Conservation (phyloP, 805 yeast species). For the Saccharomyces eubayanus region DNA sequence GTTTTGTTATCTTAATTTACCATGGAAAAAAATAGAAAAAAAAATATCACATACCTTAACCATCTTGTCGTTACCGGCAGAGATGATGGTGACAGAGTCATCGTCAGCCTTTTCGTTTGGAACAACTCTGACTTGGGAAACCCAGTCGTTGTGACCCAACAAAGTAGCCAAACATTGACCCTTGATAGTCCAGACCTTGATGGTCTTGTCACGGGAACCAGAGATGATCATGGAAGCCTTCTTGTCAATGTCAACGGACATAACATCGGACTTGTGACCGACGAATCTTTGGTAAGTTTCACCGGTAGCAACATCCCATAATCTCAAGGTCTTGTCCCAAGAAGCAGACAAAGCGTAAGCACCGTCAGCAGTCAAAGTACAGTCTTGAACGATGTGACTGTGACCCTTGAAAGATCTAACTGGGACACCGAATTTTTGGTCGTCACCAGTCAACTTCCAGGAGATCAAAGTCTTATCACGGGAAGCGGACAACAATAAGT, state of each 20-base stretch:
- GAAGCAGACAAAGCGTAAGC: constrained; percentile 96
- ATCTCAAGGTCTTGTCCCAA: constrained; percentile 98
- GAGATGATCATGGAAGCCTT: constrained; percentile 97
- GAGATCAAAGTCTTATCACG: constrained; percentile 98
- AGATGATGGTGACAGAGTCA: constrained; percentile 65
- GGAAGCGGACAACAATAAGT: constrained; percentile 94
- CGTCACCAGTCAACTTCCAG: constrained; percentile 96
- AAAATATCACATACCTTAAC: constrained; percentile 80
- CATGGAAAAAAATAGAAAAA: constrained; percentile 5
- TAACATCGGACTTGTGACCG: constrained; percentile 96
- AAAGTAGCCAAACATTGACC: constrained; percentile 95
- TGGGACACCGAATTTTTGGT: constrained; percentile 95
- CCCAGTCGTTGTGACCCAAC: constrained; percentile 98
- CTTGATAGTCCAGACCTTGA: constrained; percentile 98
- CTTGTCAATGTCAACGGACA: constrained; percentile 92
- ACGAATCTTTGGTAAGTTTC: constrained; percentile 88
- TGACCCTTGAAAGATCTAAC: constrained; percentile 96
- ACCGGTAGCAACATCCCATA: constrained; percentile 96
- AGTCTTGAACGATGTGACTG: constrained; percentile 98
- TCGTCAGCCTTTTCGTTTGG: constrained; percentile 48
- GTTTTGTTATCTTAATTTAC: background rate
- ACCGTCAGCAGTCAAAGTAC: constrained; percentile 96
- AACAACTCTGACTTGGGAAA: constrained; percentile 93
- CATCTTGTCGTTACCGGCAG: constrained; percentile 98
- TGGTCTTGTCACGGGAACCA: constrained; percentile 98